These are phyloP conservation scores for Galerina marginata DNA, from an alignment of 768 basidiomycete species.

Conservation along the genomic window DNA sequence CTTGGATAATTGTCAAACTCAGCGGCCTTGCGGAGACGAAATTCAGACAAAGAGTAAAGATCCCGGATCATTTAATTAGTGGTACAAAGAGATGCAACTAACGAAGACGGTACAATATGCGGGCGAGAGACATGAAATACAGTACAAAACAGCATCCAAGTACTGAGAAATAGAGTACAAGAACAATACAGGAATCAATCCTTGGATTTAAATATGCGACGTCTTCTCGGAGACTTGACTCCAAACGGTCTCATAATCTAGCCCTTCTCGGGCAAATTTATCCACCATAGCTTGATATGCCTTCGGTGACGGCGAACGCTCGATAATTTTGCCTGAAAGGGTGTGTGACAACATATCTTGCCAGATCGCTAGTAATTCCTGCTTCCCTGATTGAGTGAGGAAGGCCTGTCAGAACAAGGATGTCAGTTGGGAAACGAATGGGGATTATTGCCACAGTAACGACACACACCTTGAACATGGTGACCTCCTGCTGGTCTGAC, in stretches of 20 bases:
- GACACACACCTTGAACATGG: slow-evolving; percentile 31
- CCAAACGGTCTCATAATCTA: slow-evolving; percentile 37
- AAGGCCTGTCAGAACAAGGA: slow-evolving; percentile 21
- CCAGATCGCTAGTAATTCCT: slow-evolving; percentile 30
- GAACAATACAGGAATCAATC: background rate
- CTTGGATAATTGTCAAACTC: no score
- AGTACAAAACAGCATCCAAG: background rate
- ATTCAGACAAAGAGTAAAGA: no score
- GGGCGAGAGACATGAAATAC: background rate
- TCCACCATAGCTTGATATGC: slow-evolving; percentile 31
- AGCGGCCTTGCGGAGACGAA: no score
- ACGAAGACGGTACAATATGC: background rate
- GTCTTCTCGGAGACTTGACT: slow-evolving; percentile 26
- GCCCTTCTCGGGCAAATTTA: slow-evolving; percentile 31
- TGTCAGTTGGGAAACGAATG: background rate
- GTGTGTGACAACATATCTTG: slow-evolving; percentile 22
- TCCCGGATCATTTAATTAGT: background rate
- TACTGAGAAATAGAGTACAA: background rate
- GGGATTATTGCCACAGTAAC: background rate
- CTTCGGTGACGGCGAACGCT: slow-evolving; percentile 20
- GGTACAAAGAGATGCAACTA: background rate
- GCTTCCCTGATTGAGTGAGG: slow-evolving; percentile 31
- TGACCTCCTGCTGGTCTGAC: slow-evolving; percentile 32
- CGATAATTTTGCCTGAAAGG: slow-evolving; percentile 7
- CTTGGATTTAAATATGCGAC: background rate